A percentile compares a stretch with the other conserved stretches of the same genome.
These are phyloP conservation scores for Silybum marianum DNA, from an alignment of 129 eudicot species.

Conservation along the genomic window DNA sequence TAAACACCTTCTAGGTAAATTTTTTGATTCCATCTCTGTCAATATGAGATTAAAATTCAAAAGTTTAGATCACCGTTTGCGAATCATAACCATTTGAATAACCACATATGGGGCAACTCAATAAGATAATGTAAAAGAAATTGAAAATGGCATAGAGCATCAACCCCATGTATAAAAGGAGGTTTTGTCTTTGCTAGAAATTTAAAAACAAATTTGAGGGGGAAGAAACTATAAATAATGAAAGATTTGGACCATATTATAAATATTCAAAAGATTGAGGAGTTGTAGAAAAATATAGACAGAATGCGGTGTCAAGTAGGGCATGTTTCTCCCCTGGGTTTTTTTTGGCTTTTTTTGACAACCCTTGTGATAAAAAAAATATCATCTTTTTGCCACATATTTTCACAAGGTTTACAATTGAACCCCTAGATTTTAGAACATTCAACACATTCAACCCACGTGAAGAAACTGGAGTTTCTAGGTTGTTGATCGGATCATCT, in stretches of 20 bases:
- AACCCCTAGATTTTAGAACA: not conserved
- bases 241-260: not conserved
- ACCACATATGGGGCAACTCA: not conserved
- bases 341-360: not conserved
- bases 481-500: not conserved
- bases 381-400: not conserved
- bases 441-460: not conserved
- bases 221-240: not conserved
- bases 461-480: not conserved
- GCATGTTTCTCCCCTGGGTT: not conserved
- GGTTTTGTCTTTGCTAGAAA: not conserved
- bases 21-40: not conserved
- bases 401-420: not conserved
- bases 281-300: not conserved
- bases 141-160: not conserved
- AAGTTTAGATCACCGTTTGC: not conserved
- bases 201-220: not conserved
- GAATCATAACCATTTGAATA: not conserved
- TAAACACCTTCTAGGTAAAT: not conserved
- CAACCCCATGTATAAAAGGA: not conserved
- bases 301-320: not conserved
- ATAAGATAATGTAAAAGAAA: not conserved
- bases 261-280: not conserved
- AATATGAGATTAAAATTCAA: not conserved
- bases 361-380: not conserved